These are phyloP conservation scores for Venustampulla echinocandica DNA, from an alignment of 495 filamentous ascomycete species.

Conservation along the genomic window DNA sequence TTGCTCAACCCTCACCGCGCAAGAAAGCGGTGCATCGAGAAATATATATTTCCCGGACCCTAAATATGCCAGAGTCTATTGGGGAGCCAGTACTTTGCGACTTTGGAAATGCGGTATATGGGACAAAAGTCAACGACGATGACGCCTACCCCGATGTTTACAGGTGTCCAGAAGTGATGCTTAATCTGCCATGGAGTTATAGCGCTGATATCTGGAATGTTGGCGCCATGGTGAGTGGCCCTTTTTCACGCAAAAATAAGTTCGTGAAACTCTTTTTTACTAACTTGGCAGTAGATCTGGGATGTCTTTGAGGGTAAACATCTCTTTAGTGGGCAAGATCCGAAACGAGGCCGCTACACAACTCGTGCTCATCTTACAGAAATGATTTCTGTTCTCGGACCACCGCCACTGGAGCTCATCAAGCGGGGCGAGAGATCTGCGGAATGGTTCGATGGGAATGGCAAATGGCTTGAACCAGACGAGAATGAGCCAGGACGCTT, in stretches of 20 bases:
- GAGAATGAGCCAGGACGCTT: not conserved
- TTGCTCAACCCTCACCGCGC: conserved; percentile 11
- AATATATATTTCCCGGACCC: conserved; percentile 11
- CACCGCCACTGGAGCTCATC: conserved; percentile 19
- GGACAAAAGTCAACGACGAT: conserved; percentile 6
- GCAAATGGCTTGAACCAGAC: conserved; percentile 6
- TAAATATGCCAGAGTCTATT: conserved; percentile 5
- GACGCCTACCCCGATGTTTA: conserved; percentile 35
- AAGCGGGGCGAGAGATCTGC: conserved; percentile 7
- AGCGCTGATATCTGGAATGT: conserved; percentile 38
- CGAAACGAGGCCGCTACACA: conserved; percentile 13
- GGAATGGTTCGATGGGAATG: conserved; percentile 14
- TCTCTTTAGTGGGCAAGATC: conserved; percentile 17
- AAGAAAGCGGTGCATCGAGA: conserved; percentile 6
- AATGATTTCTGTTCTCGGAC: conserved; percentile 23
- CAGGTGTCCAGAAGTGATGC: conserved; percentile 37
- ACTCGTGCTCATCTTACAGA: conserved; percentile 19
- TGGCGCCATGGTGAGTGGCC: conserved; percentile 33
- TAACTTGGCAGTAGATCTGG: conserved; percentile 18
- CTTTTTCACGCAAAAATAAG: not conserved
- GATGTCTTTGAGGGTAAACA: conserved; percentile 19
- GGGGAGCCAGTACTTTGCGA: conserved; percentile 14
- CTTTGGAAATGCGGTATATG: conserved; percentile 16
- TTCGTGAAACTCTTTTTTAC: not conserved
- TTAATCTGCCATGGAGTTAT: conserved; percentile 33